Evolutionary conservation across 371 early-diverging fungal species (phyloP).

Genomic region (Mucor piriformis): DNA sequence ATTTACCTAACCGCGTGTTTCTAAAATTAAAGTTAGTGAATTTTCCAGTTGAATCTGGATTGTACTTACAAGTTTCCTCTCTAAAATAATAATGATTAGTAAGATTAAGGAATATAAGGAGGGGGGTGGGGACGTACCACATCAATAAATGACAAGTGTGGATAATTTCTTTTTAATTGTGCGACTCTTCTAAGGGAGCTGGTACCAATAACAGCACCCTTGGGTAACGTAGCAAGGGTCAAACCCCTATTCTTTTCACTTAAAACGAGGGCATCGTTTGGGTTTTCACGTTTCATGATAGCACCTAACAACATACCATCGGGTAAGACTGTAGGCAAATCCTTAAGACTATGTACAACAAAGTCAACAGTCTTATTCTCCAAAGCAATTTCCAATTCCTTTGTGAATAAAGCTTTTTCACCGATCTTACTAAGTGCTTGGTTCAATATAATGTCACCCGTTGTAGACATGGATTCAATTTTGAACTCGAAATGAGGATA

Average conservation of each 20-base stretch:
- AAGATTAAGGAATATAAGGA: constrained; percentile 3
- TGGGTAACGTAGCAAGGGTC: constrained; percentile 70
- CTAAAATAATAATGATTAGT: constrained; percentile 8
- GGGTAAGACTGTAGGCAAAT: constrained; percentile 89
- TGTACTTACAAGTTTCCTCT: constrained; percentile 50
- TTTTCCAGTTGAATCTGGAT: background rate
- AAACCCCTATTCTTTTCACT: constrained; percentile 34
- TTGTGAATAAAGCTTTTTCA: constrained; percentile 92
- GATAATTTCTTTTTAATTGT: constrained; percentile 82
- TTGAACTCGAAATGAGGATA: constrained; percentile 58
- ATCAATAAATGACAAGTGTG: constrained; percentile 78
- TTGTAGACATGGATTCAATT: constrained; percentile 82
- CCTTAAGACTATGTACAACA: constrained; percentile 95
- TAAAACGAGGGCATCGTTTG: constrained; percentile 87
- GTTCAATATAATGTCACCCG: constrained; percentile 87
- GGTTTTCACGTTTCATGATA: constrained; percentile 84
- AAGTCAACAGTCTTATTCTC: constrained; percentile 79
- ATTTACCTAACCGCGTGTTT: constrained; percentile 89
- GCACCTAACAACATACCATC: constrained; percentile 86
- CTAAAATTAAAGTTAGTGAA: constrained; percentile 20
- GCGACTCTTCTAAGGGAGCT: constrained; percentile 90
- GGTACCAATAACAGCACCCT: constrained; percentile 88
- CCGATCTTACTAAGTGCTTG: constrained; percentile 91
- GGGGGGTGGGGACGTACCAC: constrained; percentile 60
- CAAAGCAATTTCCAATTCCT: constrained; percentile 89